These are phyloP conservation scores for Phytophthora fragariaefolia DNA, from an alignment of 352 stramenopile species.

Conservation along the genomic window DNA sequence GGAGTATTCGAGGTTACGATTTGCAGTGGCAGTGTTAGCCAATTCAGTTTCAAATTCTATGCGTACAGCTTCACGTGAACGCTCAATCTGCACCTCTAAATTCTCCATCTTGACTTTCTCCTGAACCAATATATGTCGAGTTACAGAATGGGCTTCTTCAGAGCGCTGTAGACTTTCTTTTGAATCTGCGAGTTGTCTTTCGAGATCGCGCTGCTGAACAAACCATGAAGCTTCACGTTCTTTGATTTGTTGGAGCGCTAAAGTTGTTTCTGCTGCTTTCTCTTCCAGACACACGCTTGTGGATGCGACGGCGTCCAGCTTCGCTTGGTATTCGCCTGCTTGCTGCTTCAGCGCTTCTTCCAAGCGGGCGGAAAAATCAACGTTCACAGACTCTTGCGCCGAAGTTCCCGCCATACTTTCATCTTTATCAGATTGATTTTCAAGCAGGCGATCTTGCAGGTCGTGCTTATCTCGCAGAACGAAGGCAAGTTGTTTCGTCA, in stretches of 20 bases:
- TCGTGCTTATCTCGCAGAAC: constrained; percentile 83
- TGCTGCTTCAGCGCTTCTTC: constrained; percentile 55
- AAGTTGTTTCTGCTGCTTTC: constrained; percentile 47
- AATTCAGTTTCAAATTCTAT: constrained; percentile 48
- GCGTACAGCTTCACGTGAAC: constrained; percentile 28
- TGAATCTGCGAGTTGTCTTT: constrained; percentile 42
- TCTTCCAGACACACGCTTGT: constrained; percentile 48
- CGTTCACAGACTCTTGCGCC: constrained; percentile 21
- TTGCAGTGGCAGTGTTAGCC: constrained; percentile 39
- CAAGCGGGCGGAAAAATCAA: constrained; percentile 43
- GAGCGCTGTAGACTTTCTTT: constrained; percentile 26
- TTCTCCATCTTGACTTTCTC: constrained; percentile 43
- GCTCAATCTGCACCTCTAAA: constrained; percentile 31
- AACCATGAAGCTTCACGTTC: constrained; percentile 67
- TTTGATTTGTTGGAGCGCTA: constrained; percentile 67
- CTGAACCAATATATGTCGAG: constrained; percentile 30
- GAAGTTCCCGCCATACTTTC: constrained; percentile 21
- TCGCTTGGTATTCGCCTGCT: constrained; percentile 51
- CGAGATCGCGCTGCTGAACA: constrained; percentile 49
- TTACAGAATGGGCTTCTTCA: constrained; percentile 34
- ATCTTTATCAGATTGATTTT: constrained; percentile 39
- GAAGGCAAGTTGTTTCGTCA: constrained; percentile 71
- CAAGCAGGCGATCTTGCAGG: constrained; percentile 55
- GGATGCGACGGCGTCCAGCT: constrained; percentile 43
- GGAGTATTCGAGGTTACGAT: constrained; percentile 30